Percentiles rank a stretch among this genome's conserved stretches.
These are phyloP conservation scores for Mayamaea pseudoterrestris DNA, from an alignment of 108 stramenopile genomes.

Conservation along the genomic window DNA sequence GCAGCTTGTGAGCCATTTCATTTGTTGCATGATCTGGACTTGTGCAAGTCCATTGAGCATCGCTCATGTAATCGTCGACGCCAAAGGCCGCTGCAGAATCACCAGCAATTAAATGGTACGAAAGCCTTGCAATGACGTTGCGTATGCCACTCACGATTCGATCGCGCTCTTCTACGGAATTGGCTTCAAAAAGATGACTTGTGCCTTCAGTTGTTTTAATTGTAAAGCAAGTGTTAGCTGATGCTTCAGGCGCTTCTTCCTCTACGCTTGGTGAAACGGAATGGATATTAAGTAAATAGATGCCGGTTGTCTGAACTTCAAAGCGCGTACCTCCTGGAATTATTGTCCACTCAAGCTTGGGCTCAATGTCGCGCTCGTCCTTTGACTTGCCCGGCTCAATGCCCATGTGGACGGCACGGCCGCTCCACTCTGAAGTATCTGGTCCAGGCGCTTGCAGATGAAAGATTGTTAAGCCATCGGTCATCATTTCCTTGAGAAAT, in stretches of 20 bases:
- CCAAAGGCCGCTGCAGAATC: slow-evolving; percentile 15
- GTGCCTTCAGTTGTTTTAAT: slow-evolving; percentile 50
- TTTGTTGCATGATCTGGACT: slow-evolving; percentile 7
- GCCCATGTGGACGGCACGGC: neutral
- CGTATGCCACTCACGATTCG: slow-evolving; percentile 44
- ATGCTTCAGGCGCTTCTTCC: slow-evolving; percentile 9
- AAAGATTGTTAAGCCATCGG: neutral
- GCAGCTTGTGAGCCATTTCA: slow-evolving; percentile 6
- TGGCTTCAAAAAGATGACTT: slow-evolving; percentile 57
- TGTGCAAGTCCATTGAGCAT: neutral
- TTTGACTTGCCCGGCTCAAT: neutral
- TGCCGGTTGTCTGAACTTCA: slow-evolving; percentile 15
- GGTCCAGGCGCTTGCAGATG: slow-evolving; percentile 7
- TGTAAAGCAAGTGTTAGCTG: slow-evolving; percentile 60
- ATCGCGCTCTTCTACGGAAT: slow-evolving; percentile 25
- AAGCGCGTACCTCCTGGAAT: slow-evolving; percentile 26
- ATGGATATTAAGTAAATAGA: slow-evolving; percentile 38
- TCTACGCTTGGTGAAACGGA: slow-evolving; percentile 18
- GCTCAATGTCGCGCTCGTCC: slow-evolving; percentile 10
- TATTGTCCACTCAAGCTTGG: slow-evolving; percentile 51
- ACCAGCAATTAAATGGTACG: slow-evolving; percentile 41
- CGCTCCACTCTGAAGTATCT: slow-evolving; percentile 4
- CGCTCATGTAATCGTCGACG: neutral
- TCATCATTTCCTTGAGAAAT: neutral
- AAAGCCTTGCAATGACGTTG: slow-evolving; percentile 28